Base-by-base conservation (phyloP, 805 yeast species). In the Barnettozyma californica region DNA sequence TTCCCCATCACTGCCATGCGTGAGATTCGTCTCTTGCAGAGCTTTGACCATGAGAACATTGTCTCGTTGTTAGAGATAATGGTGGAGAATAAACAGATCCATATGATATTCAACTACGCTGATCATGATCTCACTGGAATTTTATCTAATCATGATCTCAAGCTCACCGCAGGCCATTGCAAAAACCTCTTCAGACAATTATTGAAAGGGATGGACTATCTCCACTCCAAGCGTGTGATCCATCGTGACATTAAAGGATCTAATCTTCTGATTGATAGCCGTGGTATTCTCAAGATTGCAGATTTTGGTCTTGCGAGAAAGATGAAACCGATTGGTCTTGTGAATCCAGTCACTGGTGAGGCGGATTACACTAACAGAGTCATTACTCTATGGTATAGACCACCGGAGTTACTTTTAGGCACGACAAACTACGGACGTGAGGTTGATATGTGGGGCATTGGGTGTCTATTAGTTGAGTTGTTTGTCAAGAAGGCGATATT, bases 381-480 rank as follows among this genome's bases (percentile, higher is more conserved):
- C 37, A 94, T 94, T 46, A 94, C 99, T 0, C 70, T 94, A 35
- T 94, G 99, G 99, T 92, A 94, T 65, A 77, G 99, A 50, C 99
- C 99, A 1, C 98, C 98, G 0, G 99, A 92, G 65, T 74, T 94
- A 29, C 69, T 94, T 35, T 67, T 94, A 49, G 99, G 99, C 1
- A 82, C 96, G 0, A 91, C 98, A 0, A 83, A 82, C 50, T 94
- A 94, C 66, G 94, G 91, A 0, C 69, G 89, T 37, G 96, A 87
- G 58, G 94, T 94, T 9, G 99, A 94, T 62, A 82, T 89, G 56
- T 94, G 99, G 99, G 97, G 98, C 0, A 83, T 89, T 52, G 99
- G 99, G 2, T 94, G 98, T 68, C 71, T 94, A 23, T 69, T 94
- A 51, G 76, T 89, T 25, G 98, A 94, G 64, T 65, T 94, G 35